These are phyloP conservation scores for Furcasterigmium sp. DNA, from an alignment of 2,329 filamentous ascomycete genomes.

Conservation along the genomic window DNA sequence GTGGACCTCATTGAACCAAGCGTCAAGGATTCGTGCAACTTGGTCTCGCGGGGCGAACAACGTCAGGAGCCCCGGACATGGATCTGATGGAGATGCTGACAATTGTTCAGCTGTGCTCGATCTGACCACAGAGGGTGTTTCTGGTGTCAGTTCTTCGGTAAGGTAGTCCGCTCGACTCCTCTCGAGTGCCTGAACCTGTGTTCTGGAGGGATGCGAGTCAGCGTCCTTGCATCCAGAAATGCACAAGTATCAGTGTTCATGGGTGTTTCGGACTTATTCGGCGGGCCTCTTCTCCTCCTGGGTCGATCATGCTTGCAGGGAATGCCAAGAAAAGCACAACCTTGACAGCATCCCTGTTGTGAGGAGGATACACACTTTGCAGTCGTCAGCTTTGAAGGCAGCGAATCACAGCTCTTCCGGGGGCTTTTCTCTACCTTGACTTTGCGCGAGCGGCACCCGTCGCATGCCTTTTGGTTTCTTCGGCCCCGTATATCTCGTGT, in stretches of 20 bases:
- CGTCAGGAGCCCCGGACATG: no score
- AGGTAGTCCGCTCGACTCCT: no score
- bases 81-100: no score
- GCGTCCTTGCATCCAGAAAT: no score
- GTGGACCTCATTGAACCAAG: slow-evolving; percentile 31
- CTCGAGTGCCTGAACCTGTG: no score
- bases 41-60: slow-evolving; percentile 7
- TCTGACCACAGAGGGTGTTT: no score
- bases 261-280: slow-evolving; percentile 13
- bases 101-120: no score
- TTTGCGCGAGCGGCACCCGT: slow-evolving; percentile 21
- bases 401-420: no score
- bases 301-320: slow-evolving; percentile 20
- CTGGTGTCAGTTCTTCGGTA: no score
- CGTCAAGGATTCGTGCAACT: slow-evolving; percentile 17
- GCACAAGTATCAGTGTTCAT: no score
- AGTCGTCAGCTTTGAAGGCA: slow-evolving; percentile 1
- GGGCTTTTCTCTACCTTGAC: slow-evolving; percentile 17
- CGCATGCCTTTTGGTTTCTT: slow-evolving; percentile 22
- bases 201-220: no score
- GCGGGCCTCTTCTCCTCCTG: slow-evolving; percentile 19
- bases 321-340: slow-evolving; percentile 17
- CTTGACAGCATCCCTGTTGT: slow-evolving; percentile 11
- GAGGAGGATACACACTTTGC: slow-evolving; percentile 13
- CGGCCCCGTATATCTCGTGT: neutral